These are phyloP conservation scores for barrel medic (Medicago truncatula) DNA, from an alignment of 306 rosid genomes.

Conservation along the genomic window MtrunA17r5.0-ANR NC_053048.1:51347001-51347500, in stretches of 20 bases:
- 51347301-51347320: constrained; percentile 7
- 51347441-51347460: not conserved
- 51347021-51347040: not conserved
- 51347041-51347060: not conserved
- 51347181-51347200: constrained; percentile 9
- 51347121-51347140: constrained; percentile 23
- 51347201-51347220: not conserved
- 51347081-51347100: not conserved
- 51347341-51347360: not conserved
- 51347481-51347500: not conserved
- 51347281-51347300: not conserved
- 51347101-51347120: not conserved
- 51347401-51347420: not conserved
- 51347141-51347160: constrained; percentile 9
- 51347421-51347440: not conserved
- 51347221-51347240: not conserved
- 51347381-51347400: not conserved
- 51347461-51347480: not conserved
- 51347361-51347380: not conserved
- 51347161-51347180: constrained; percentile 4
- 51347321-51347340: not conserved
- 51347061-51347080: not conserved
- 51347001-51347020: not conserved
- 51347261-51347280: not conserved
- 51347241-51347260: constrained; percentile 3